Conservation (phyloP, 441 rosid genomes). For the Omphalea diandra region DNA sequence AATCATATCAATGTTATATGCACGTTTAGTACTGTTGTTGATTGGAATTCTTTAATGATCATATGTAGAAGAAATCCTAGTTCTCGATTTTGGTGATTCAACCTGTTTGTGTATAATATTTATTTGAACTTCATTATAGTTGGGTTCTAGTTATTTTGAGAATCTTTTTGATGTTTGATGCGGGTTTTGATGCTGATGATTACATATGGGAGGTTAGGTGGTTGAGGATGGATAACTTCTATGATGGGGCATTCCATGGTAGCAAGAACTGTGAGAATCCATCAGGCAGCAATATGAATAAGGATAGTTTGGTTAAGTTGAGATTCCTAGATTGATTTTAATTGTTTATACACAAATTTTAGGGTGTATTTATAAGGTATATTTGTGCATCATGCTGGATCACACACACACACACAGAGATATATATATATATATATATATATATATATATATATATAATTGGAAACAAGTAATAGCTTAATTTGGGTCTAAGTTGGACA, state of each 20-base stretch:
- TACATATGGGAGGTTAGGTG: background rate
- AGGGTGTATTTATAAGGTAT: too few relatives aligned
- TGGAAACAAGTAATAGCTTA: background rate
- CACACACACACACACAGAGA: too few relatives aligned
- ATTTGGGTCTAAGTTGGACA: background rate
- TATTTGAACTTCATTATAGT: background rate
- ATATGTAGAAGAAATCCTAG: background rate
- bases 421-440: background rate
- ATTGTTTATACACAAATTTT: too few relatives aligned
- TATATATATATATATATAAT: background rate
- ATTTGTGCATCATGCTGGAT: too few relatives aligned
- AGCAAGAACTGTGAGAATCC: background rate
- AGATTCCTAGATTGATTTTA: too few relatives aligned
- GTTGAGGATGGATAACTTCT: too few relatives aligned
- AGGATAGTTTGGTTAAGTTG: too few relatives aligned
- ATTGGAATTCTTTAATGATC: too few relatives aligned
- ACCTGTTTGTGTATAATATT: too few relatives aligned
- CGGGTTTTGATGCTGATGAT: slow-evolving; percentile 3
- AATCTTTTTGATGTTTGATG: background rate
- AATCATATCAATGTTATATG: too few relatives aligned
- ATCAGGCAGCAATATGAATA: background rate
- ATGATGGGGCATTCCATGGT: background rate
- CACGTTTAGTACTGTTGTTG: too few relatives aligned
- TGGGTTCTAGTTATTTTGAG: background rate
- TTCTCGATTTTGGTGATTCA: background rate